Base-by-base conservation (phyloP, 2,329 filamentous ascomycete genomes). In the Trichophyton verrucosum region DNA sequence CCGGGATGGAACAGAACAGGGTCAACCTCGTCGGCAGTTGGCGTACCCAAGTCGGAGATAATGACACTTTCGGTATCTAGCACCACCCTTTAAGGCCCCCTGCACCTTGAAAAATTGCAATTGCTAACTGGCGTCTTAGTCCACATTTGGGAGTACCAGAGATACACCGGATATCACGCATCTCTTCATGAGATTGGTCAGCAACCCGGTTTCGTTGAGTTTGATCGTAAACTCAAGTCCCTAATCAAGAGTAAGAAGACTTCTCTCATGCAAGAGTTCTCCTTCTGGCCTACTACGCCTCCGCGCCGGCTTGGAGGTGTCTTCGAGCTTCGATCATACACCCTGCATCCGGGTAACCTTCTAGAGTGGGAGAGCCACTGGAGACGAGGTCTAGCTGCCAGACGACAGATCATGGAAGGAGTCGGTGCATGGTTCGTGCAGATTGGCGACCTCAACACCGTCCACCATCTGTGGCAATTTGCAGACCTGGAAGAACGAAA, bases 341-440 rank as follows among this genome's bases (percentile, higher is more conserved):
- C 91, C 3, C 82, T 99, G 22, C 90, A 96, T 72, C 94, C 94
- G 0, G 94, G 94, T 47, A 96, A 96, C 73, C 81, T 99, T 49
- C 82, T 99, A 6, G 94, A 99, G 76, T 99, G 94, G 94, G 94
- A 99, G 81, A 95, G 89, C 46, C 94, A 99, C 76, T 99, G 94
- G 94, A 84, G 95, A 63, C 86, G 89, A 65, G 94, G 94, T 27
- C 82, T 99, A 60, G 88, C 89, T 75, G 94, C 94, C 1, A 84
- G 94, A 58, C 84, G 91, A 57, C 91, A 97, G 76, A 92, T 97
- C 60, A 99, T 99, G 94, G 94, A 99, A 75, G 94, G 94, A 13
- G 91, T 96, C 0, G 91, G 92, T 36, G 94, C 94, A 5, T 99
- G 94, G 94, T 99, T 99, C 70, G 92, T 96, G 46, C 94, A 99